phyloP scores from a whole-genome alignment of 345 rosid genomes.

The Abelmoschus esculentus region DNA sequence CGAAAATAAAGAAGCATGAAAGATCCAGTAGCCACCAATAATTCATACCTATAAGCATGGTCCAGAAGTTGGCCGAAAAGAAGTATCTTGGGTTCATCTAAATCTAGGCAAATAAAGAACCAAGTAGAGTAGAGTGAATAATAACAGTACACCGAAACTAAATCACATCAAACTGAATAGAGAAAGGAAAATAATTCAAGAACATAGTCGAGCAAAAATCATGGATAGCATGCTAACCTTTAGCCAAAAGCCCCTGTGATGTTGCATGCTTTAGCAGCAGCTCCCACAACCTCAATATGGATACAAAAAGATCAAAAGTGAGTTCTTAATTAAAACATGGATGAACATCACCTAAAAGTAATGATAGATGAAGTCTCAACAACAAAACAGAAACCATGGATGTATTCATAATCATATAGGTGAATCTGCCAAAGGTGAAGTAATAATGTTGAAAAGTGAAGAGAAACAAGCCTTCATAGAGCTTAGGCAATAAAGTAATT shows the following conservation, averaged over 20 bases:
- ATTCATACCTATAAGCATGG: not conserved
- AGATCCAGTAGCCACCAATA: too few species aligned
- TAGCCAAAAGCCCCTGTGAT: not conserved
- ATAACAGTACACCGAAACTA: not conserved
- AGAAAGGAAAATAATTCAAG: not conserved
- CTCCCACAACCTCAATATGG: not conserved
- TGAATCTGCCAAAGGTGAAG: not conserved
- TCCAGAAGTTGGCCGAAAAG: not conserved
- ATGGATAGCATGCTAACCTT: not conserved
- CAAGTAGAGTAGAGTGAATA: not conserved
- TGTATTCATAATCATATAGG: not conserved
- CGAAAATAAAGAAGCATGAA: too few species aligned
- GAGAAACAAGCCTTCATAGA: not conserved
- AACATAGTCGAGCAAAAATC: not conserved
- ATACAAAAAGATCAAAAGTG: not conserved
- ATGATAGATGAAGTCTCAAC: not conserved
- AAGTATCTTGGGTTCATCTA: not conserved
- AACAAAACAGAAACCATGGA: not conserved
- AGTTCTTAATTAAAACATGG: not conserved
- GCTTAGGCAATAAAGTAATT: not conserved
- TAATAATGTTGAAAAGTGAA: not conserved
- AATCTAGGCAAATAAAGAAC: not conserved
- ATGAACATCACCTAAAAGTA: not conserved
- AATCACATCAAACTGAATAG: not conserved
- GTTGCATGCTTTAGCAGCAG: not conserved